Evolutionary conservation across 805 yeast genomes (phyloP), one percentile per base, ranked within the genome.

Genomic region (Pichia californica): DNA sequence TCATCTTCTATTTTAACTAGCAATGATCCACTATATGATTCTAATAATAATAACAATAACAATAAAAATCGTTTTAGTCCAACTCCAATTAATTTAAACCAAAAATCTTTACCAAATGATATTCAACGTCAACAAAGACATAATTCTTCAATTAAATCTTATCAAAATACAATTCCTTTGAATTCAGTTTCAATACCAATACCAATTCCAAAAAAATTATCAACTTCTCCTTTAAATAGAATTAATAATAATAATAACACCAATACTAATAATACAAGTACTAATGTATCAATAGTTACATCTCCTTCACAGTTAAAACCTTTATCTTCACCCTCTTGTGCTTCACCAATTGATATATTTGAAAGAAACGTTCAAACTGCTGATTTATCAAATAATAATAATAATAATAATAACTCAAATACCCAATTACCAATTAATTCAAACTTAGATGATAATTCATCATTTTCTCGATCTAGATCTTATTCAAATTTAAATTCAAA

Each of bases 291-390:
- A n/a, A n/a, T n/a, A n/a, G n/a, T n/a, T n/a, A n/a, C n/a, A n/a
- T n/a, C n/a, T n/a, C n/a, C n/a, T n/a, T n/a, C n/a, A n/a, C n/a
- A n/a, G n/a, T n/a, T n/a, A n/a, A n/a, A n/a, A n/a, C n/a, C n/a
- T n/a, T n/a, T n/a, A n/a, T n/a, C 20, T 11, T 19, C 26, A 6
- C 1, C 27, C 19, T 31, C 27, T 11, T 15, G 43, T 4, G 5
- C 45, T 3, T 18, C 29, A 23, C 45, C 44, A 27, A 34, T 33
- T 18, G 43, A 46, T 18, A 48, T 48, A 2, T 48, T 48, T 26
- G 51, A 48, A 40, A 40, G 51, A 40, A 46, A 31, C 26, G 49
- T 46, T 9, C 49, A 45, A 15, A 15, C 32, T 15, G 37, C 28
- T 16, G 43, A 36, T 20, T n/a, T 33, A 9, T 25, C 41, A 11